Evolutionary conservation across 768 basidiomycete species (phyloP), one percentile per base, ranked within the genome.

Genomic region (Rickenella mellea): DNA sequence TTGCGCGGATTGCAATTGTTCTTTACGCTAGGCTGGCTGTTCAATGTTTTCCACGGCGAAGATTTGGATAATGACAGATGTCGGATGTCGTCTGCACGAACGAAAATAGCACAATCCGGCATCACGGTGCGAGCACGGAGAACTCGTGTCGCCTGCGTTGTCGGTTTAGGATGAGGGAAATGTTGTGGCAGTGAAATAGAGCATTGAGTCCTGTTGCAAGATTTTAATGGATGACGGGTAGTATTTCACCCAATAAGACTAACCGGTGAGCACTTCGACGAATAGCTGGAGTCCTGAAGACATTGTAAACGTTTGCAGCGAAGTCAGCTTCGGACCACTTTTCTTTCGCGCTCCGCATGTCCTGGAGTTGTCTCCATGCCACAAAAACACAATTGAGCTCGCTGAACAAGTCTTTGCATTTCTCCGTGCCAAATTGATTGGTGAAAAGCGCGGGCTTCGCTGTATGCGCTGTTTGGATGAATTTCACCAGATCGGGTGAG

Each of bases 251-350:
- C 8, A n/a, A 43, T 35, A 25, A 20, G 38, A 47, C 56, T 37
- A 41, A 75, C 75, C 70, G 63, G 42, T 64, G 63, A 9, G 64
- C 56, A 14, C 72, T 71, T 20, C 57, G 48, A 20, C 52, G 54
- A 7, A 74, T 48, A 2, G 70, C 71, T 33, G 68, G 61, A 36
- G 64, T 69, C 17, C 76, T 70, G 31, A 77, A 60, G 19, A 66
- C 52, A 43, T 72, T 69, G 43, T 77, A 78, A 72, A 76, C 73
- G 39, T 70, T 71, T n/a, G 67, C 65, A 12, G 65, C 72, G 43
- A 65, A 74, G 46, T 76, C 76, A 1, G 74, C 71, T 48, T 78
- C 75, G 2, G 70, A 73, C 58, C 65, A 69, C 50, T 62, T 73
- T 40, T 72, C 67, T 15, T 63, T 63, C 5, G 65, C 64, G 5